A percentile compares a stretch with the other conserved stretches of the same genome.
phyloP scores from a whole-genome alignment of 208 protist genomes.

The Acanthamoeba lenticulata region DNA sequence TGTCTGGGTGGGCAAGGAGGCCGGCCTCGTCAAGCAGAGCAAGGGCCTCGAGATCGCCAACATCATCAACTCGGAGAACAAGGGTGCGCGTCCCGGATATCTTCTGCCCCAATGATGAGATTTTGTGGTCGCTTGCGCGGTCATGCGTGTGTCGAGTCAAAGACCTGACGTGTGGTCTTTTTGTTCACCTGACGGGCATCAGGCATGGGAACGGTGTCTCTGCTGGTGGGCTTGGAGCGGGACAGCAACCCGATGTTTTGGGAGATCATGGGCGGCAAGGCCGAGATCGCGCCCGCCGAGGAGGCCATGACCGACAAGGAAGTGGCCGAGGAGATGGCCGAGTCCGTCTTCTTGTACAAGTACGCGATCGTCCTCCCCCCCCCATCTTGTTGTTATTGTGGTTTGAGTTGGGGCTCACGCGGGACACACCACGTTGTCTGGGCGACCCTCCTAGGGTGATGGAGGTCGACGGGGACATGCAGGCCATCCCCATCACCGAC shows the following conservation, averaged over 20 bases:
- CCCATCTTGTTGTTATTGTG: neutral
- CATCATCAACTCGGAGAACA: slow-evolving; percentile 74
- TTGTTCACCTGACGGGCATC: no score
- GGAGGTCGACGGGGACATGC: slow-evolving; percentile 49
- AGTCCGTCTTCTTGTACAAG: slow-evolving; percentile 69
- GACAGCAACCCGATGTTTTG: slow-evolving; percentile 33
- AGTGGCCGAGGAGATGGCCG: slow-evolving; percentile 42
- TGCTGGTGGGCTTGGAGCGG: slow-evolving; percentile 70
- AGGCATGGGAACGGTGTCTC: slow-evolving; percentile 19
- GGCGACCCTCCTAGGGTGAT: neutral
- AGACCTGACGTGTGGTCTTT: no score
- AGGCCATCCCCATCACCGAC: slow-evolving; percentile 39
- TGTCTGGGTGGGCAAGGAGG: slow-evolving; percentile 80
- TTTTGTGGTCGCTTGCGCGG: neutral
- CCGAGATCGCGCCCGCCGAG: slow-evolving; percentile 67
- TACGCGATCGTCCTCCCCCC: neutral
- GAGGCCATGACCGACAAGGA: slow-evolving; percentile 70
- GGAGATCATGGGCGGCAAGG: slow-evolving; percentile 63
- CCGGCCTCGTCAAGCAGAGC: slow-evolving; percentile 68
- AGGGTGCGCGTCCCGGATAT: neutral
- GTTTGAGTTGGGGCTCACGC: neutral
- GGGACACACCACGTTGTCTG: neutral
- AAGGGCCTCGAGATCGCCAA: slow-evolving; percentile 76
- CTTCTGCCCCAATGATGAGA: no score
- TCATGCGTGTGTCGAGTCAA: no score